These are phyloP conservation scores for Oryza officinalis DNA, from an alignment of 176 grass and related monocot genomes.

Conservation along the genomic window DNA sequence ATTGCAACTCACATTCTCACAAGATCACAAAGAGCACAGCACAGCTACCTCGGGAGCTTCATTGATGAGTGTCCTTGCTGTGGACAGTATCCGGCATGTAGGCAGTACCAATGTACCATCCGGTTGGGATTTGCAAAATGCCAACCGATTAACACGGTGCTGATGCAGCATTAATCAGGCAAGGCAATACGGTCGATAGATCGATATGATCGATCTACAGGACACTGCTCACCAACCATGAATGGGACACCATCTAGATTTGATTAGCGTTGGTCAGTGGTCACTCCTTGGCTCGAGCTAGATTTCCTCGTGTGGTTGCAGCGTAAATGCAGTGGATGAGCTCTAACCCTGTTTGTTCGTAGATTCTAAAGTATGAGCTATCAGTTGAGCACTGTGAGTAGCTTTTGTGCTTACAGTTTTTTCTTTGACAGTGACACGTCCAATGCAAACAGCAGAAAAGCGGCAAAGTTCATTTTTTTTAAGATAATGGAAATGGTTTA, in stretches of 20 bases:
- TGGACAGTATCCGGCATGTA: neutral
- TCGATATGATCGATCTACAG: neutral
- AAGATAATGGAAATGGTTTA: no score
- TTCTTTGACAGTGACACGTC: no score
- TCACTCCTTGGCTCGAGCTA: neutral
- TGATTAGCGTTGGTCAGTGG: neutral
- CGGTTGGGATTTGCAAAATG: neutral
- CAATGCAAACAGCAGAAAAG: no score
- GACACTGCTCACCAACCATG: neutral
- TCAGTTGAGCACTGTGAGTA: neutral
- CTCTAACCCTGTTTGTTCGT: neutral
- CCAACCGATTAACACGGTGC: neutral
- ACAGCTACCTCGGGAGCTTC: conserved; percentile 16
- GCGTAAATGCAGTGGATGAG: neutral
- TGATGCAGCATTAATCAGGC: neutral
- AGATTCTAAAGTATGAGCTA: neutral
- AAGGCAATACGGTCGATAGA: neutral
- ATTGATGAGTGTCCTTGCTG: neutral
- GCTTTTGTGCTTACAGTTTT: no score
- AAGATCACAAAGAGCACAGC: neutral
- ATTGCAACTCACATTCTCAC: neutral
- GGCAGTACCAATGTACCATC: neutral
- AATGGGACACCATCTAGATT: neutral
- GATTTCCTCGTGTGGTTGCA: neutral
- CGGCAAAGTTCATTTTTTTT: no score